These are phyloP conservation scores for Agrocybe pediades DNA, from an alignment of 768 basidiomycete genomes.

Conservation along the genomic window DNA sequence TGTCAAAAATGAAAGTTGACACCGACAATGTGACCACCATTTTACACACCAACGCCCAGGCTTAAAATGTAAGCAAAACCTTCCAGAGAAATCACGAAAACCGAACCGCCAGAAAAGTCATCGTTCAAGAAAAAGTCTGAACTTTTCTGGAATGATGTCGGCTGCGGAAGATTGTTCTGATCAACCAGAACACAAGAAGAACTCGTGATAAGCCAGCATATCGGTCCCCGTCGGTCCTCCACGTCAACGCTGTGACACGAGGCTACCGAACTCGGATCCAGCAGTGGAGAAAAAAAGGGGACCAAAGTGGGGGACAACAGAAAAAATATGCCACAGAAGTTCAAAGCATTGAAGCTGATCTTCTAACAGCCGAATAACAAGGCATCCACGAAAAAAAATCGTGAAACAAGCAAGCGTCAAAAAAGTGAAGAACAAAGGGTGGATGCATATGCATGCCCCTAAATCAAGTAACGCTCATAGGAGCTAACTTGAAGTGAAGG, in stretches of 20 bases:
- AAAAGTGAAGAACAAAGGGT: slow-evolving; percentile 1
- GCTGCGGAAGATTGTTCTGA: neutral
- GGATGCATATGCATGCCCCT: too few species aligned
- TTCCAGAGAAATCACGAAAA: neutral
- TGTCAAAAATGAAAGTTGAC: neutral
- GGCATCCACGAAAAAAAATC: slow-evolving; percentile 9
- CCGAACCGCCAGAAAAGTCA: neutral
- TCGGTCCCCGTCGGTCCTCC: neutral
- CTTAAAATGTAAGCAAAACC: neutral
- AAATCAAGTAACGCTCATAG: too few species aligned
- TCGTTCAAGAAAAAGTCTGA: too few species aligned
- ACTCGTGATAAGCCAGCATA: neutral
- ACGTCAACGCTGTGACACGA: neutral
- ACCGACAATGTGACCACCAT: neutral
- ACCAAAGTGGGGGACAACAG: neutral
- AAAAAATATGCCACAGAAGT: neutral
- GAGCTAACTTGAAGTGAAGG: too few species aligned
- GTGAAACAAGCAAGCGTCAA: neutral
- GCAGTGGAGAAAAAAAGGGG: neutral
- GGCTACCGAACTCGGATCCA: neutral
- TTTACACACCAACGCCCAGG: too few species aligned
- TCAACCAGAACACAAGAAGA: neutral
- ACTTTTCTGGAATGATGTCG: neutral
- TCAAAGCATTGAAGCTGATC: slow-evolving; percentile 6
- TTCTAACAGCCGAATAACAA: slow-evolving; percentile 7